These are phyloP conservation scores for Sporothrix brunneoviolacea DNA, from an alignment of 2,329 filamentous ascomycete genomes.

Conservation along the genomic window DNA sequence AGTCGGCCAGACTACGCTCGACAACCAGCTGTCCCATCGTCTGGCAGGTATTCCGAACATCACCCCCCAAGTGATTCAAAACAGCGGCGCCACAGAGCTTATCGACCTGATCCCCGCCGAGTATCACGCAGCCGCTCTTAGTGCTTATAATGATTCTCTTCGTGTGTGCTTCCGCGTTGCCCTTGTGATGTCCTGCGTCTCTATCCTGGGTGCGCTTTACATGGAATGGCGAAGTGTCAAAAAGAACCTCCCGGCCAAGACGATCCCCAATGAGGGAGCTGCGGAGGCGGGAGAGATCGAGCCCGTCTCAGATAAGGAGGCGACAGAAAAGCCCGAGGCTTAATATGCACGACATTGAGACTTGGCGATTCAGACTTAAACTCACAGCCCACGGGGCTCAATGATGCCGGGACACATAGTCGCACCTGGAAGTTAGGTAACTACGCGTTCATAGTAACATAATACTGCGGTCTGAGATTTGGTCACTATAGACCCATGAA, in stretches of 20 bases:
- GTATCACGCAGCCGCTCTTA: constrained; percentile 4
- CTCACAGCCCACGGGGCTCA: too few species aligned
- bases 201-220: constrained; percentile 42
- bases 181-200: constrained; percentile 40
- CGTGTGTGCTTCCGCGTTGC: constrained; percentile 48
- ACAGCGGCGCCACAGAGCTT: constrained; percentile 10
- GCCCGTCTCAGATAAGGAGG: too few species aligned
- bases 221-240: constrained; percentile 46
- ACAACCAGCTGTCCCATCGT: constrained; percentile 31
- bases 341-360: too few species aligned
- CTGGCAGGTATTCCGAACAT: constrained; percentile 25
- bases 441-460: too few species aligned
- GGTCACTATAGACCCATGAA: too few species aligned
- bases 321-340: too few species aligned
- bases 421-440: too few species aligned
- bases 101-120: not conserved
- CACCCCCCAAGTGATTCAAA: constrained; percentile 2
- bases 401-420: too few species aligned
- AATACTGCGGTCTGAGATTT: too few species aligned
- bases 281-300: not conserved
- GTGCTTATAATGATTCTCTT: constrained; percentile 51
- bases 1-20: constrained; percentile 39
- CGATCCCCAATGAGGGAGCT: not conserved
- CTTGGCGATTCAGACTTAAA: too few species aligned
- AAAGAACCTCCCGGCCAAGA: not conserved